Evolutionary conservation across 441 rosid genomes (phyloP).

Genomic region (Eruca vesicaria): DNA sequence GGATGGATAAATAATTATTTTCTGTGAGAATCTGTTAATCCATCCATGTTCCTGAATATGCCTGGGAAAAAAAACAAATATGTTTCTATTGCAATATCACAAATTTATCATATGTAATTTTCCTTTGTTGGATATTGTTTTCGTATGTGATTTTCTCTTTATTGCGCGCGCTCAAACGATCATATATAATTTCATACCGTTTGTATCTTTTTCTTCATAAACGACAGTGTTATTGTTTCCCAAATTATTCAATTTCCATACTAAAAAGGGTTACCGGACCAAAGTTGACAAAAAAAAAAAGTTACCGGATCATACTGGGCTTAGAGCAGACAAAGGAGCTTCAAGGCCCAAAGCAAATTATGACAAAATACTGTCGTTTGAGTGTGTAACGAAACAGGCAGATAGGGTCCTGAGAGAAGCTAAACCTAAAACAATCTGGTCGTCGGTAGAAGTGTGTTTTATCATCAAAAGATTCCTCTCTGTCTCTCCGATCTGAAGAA

Average conservation of each 20-base stretch:
- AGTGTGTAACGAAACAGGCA: slow-evolving; percentile 3
- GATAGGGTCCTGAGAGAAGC: slow-evolving; percentile 10
- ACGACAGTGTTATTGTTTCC: neutral
- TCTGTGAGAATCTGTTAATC: neutral
- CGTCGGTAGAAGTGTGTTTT: neutral
- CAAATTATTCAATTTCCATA: neutral
- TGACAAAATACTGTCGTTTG: slow-evolving; percentile 6
- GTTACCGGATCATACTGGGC: too few species aligned
- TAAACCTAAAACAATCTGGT: slow-evolving; percentile 23
- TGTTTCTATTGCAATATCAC: neutral
- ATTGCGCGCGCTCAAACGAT: neutral
- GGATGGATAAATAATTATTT: slow-evolving; percentile 41
- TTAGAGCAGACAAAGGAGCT: too few species aligned
- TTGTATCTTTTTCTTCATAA: too few species aligned
- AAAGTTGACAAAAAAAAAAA: too few species aligned
- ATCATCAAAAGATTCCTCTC: slow-evolving; percentile 24
- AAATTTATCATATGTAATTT: neutral
- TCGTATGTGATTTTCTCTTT: neutral
- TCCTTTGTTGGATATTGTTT: neutral
- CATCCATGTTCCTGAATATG: neutral
- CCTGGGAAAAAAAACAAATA: neutral
- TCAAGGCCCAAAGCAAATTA: too few species aligned
- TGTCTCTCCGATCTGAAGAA: slow-evolving; percentile 29
- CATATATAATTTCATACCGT: neutral
- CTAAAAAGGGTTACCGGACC: too few species aligned